Conservation (phyloP, 2,329 filamentous ascomycete genomes). For the Aspergillus sojae region DNA sequence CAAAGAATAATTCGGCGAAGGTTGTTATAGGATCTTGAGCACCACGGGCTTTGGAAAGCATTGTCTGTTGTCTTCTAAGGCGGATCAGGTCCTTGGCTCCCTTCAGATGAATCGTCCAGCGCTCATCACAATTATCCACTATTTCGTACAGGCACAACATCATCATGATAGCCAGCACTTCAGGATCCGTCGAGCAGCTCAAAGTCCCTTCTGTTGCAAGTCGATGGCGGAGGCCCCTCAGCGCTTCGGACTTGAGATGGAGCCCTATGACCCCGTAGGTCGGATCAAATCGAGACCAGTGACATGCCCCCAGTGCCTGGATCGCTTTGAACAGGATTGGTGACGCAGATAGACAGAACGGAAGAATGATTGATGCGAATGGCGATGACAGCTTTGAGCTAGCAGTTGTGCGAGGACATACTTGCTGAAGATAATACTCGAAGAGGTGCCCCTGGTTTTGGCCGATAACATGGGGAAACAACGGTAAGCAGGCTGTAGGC, state of each 20-base stretch:
- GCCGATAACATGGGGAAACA: constrained; percentile 34
- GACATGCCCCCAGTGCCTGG: constrained; percentile 43
- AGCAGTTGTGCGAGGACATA: constrained; percentile 45
- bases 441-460: constrained; percentile 36
- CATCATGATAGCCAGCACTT: constrained; percentile 49
- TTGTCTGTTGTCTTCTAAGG: constrained; percentile 34
- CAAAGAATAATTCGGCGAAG: constrained; percentile 52
- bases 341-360: constrained; percentile 43
- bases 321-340: constrained; percentile 42
- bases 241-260: constrained; percentile 40
- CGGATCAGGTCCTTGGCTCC: constrained; percentile 53
- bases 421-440: constrained; percentile 44
- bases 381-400: constrained; percentile 39
- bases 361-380: constrained; percentile 43
- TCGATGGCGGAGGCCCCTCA: constrained; percentile 40
- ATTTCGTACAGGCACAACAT: constrained; percentile 52
- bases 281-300: constrained; percentile 36
- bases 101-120: constrained; percentile 53
- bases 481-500: constrained; percentile 23
- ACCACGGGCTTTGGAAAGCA: constrained; percentile 13
- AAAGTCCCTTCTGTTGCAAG: constrained; percentile 31
- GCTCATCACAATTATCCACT: constrained; percentile 45
- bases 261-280: constrained; percentile 37
- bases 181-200: constrained; percentile 33
- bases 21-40: constrained; percentile 32